Base-by-base conservation (phyloP, 2,329 filamentous ascomycete genomes). In the Aspergillus brunneoviolaceus region DNA sequence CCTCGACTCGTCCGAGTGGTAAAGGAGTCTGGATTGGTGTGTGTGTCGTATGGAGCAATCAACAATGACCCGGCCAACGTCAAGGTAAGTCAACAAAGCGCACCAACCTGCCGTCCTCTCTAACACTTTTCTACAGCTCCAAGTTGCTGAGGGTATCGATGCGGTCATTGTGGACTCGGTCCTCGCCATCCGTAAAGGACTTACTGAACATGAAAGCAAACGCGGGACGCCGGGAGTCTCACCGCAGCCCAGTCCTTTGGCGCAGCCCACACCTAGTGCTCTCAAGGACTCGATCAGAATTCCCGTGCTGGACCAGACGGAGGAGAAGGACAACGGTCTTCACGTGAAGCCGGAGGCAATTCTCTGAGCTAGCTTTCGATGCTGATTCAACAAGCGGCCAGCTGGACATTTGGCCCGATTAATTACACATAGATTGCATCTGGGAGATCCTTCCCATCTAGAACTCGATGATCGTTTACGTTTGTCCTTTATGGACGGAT, bases 101-200 rank as follows among this genome's bases (percentile, higher is more conserved):
- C 10, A 11, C n/a, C 45, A 7, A 14, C 6, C 12, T 31, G 23
- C 4, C n/a, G 51, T 42, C 7, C n/a, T 25, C 11, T 45, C 64
- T 67, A 57, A 68, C 49, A 35, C 10, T 23, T 19, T 35, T 19
- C 16, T 23, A n/a, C 72, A 93, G 88, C 80, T 89, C 64, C 95
- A 99, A 87, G 91, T 96, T 10, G 90, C 91, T 57, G 91, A 97
- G 77, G 94, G 95, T 51, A 97, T 99, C 63, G 95, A 99, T 73
- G 95, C 95, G 1, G 94, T 99, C 57, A 99, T 99, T 71, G 95
- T 98, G 14, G 95, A 99, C 74, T 95, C 87, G 63, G 94, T 99
- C 3, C 84, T 98, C 31, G 91, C 91, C 47, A 97, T 99, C 67
- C 87, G 94, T 51, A 92, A 96, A 76, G 94, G 92, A 0, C 83